These are phyloP conservation scores for Pyrus hybrid DNA, from an alignment of 331 rosid species.

Conservation along the genomic window DNA sequence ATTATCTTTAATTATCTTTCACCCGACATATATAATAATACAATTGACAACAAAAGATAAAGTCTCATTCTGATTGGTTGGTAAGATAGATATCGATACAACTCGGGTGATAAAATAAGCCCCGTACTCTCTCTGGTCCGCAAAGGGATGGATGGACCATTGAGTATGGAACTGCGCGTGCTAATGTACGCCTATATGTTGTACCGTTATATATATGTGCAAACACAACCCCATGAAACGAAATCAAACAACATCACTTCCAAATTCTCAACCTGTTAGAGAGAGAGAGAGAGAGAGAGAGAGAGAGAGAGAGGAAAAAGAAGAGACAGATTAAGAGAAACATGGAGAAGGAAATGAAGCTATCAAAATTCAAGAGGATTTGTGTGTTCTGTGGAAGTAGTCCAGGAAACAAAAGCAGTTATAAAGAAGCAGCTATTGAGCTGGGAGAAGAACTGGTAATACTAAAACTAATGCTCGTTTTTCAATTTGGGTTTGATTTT, in stretches of 20 bases:
- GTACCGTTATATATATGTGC: slow-evolving; percentile 11
- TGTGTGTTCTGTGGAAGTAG: slow-evolving; percentile 98
- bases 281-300: no score
- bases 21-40: not conserved
- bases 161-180: slow-evolving; percentile 12
- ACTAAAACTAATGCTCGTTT: not conserved
- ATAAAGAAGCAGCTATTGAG: slow-evolving; percentile 89
- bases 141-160: not conserved
- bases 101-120: slow-evolving; percentile 4
- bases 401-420: slow-evolving; percentile 71
- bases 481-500: not conserved
- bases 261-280: slow-evolving; percentile 14
- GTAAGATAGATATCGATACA: not conserved
- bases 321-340: slow-evolving; percentile 23
- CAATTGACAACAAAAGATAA: not conserved
- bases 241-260: not conserved
- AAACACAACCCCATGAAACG: slow-evolving; percentile 3
- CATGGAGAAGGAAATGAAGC: slow-evolving; percentile 32
- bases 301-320: not conserved
- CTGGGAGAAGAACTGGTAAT: slow-evolving; percentile 83
- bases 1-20: not conserved
- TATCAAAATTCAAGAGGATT: slow-evolving; percentile 80
- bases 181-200: slow-evolving; percentile 3
- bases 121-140: not conserved
- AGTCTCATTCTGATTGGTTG: slow-evolving; percentile 1